phyloP scores from a whole-genome alignment of 106 monocot species.

The Allium cepa region DNA sequence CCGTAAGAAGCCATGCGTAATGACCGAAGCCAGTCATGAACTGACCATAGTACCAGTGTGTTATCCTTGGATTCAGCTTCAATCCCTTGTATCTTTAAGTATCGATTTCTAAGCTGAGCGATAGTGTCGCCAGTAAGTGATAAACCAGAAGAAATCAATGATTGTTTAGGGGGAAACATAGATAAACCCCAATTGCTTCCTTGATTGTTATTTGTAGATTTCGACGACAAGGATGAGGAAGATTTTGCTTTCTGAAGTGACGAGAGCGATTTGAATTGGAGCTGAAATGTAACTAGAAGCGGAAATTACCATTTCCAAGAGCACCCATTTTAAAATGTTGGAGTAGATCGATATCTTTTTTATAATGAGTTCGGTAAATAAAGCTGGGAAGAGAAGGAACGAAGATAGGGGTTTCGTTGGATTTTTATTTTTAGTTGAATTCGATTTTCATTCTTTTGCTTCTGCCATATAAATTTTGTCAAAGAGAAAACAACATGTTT shows the following conservation, averaged over 20 bases:
- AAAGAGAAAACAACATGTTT: too few species aligned
- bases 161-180: constrained; percentile 73
- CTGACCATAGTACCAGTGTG: constrained; percentile 19
- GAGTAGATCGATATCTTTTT: too few species aligned
- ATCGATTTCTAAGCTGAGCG: constrained; percentile 59
- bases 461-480: too few species aligned
- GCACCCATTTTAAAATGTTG: constrained; percentile 21
- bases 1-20: constrained; percentile 91
- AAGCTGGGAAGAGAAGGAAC: too few species aligned
- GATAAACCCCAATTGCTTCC: constrained; percentile 6
- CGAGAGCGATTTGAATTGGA: constrained; percentile 3
- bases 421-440: too few species aligned
- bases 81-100: constrained; percentile 1
- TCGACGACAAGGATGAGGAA: constrained; percentile 28
- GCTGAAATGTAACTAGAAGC: constrained; percentile 26
- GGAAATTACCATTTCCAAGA: constrained; percentile 13
- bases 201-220: constrained; percentile 8
- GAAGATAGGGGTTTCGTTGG: too few species aligned
- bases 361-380: too few species aligned
- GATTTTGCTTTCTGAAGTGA: constrained; percentile 6
- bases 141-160: constrained; percentile 64
- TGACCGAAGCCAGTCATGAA: constrained; percentile 85
- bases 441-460: too few species aligned
- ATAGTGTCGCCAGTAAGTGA: constrained; percentile 78
- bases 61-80: constrained; percentile 24